phyloP scores from a whole-genome alignment of 2,329 filamentous ascomycete genomes.

The Fusarium nygamai region DNA sequence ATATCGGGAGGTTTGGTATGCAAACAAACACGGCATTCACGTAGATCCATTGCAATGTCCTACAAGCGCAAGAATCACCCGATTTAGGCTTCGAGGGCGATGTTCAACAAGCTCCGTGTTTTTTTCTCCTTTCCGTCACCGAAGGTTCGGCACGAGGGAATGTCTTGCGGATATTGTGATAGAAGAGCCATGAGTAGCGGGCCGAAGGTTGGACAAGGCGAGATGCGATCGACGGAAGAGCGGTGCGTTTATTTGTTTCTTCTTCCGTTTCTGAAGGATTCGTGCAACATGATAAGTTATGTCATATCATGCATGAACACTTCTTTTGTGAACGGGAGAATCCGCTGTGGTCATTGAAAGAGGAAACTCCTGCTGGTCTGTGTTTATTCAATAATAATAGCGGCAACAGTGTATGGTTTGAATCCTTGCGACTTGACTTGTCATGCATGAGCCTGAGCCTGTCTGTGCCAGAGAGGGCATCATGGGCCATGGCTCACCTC shows the following conservation, averaged over 20 bases:
- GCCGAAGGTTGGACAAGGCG: conserved; percentile 30
- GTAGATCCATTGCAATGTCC: background rate
- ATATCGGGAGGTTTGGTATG: conserved; percentile 1
- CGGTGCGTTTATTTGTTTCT: conserved; percentile 3
- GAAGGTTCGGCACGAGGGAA: conserved; percentile 33
- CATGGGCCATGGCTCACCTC: conserved; percentile 9
- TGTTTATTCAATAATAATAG: background rate
- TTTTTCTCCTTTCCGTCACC: background rate
- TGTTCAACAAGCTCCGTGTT: conserved; percentile 3
- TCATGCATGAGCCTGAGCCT: conserved; percentile 5
- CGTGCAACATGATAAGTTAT: conserved; percentile 1
- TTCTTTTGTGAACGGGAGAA: conserved; percentile 3
- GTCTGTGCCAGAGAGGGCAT: conserved; percentile 18
- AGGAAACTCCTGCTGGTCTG: conserved; percentile 17
- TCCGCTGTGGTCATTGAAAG: background rate
- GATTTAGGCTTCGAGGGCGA: conserved; percentile 35
- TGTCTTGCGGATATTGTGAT: conserved; percentile 40
- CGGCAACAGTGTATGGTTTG: background rate
- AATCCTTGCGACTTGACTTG: conserved; percentile 1
- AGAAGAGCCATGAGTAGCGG: conserved; percentile 22
- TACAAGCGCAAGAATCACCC: conserved; percentile 41
- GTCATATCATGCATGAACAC: conserved; percentile 4
- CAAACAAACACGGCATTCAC: conserved; percentile 2
- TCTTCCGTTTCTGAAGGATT: background rate
- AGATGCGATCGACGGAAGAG: conserved; percentile 21